A percentile compares a stretch with the other conserved stretches of the same genome.
Conservation (phyloP, 202 grass and related monocot genomes). For the Elaeis oleifera region DNA sequence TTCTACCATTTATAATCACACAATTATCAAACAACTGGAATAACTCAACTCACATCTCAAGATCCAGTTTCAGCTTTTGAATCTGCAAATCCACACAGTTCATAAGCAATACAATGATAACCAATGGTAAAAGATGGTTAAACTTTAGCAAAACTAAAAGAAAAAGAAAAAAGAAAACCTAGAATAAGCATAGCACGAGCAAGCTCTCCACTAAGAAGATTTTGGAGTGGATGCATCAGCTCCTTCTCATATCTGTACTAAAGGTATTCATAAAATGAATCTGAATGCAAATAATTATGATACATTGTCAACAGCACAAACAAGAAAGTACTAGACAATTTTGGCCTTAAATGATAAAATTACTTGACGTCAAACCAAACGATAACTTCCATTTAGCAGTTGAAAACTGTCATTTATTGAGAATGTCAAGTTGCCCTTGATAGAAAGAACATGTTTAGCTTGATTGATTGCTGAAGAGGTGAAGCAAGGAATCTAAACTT, state of each 20-base stretch:
- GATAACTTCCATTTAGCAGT: too few relatives aligned
- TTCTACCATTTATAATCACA: conserved; percentile 13
- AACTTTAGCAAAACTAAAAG: not conserved
- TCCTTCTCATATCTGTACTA: conserved; percentile 83
- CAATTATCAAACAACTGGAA: not conserved
- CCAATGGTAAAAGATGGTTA: too few relatives aligned
- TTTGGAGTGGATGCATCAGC: conserved; percentile 61
- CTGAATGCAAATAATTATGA: conserved; percentile 1
- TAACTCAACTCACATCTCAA: conserved; percentile 68
- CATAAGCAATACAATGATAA: conserved; percentile 15
- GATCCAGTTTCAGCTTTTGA: conserved; percentile 91
- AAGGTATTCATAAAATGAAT: conserved; percentile 3
- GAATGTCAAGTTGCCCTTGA: too few relatives aligned
- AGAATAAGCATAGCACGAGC: conserved; percentile 93
- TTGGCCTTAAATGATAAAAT: too few relatives aligned
- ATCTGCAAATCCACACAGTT: conserved; percentile 58
- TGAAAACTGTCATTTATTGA: too few relatives aligned
- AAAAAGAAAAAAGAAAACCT: conserved; percentile 28
- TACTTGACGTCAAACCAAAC: too few relatives aligned
- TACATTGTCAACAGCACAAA: too few relatives aligned
- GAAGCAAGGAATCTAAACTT: conserved; percentile 10
- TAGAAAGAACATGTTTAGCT: not conserved
- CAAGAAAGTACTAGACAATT: too few relatives aligned
- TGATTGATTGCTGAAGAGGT: conserved; percentile 8
- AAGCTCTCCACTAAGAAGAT: conserved; percentile 70